Percentiles rank a stretch among this genome's conserved stretches.
phyloP scores from a whole-genome alignment of 1,284 basidiomycete species.

The Volvariella surrecta region DNA sequence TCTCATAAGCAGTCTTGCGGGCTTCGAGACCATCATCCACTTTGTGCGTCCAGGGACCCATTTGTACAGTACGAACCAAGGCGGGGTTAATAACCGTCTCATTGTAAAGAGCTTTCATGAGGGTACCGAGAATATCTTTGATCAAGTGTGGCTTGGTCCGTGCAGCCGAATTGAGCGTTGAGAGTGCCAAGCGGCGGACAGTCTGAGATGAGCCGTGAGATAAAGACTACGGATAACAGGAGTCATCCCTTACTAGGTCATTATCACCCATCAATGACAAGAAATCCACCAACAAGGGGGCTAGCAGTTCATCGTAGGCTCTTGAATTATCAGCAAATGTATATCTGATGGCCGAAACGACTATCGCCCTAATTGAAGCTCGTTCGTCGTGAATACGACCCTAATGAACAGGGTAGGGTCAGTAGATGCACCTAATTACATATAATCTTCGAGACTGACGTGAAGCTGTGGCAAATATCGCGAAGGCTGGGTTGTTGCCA shows the following conservation, averaged over 20 bases:
- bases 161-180: constrained; percentile 88
- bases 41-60: constrained; percentile 98
- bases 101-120: constrained; percentile 81
- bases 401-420: constrained; percentile 22
- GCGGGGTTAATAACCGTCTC: constrained; percentile 79
- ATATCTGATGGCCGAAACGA: constrained; percentile 91
- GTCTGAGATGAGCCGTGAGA: constrained; percentile 37
- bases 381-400: constrained; percentile 62
- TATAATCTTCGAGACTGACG: constrained; percentile 30
- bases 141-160: constrained; percentile 92
- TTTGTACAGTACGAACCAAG: constrained; percentile 87
- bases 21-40: constrained; percentile 91
- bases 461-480: constrained; percentile 91
- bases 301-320: constrained; percentile 83
- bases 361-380: constrained; percentile 76
- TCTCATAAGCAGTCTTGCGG: constrained; percentile 96
- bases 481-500: constrained; percentile 85
- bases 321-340: constrained; percentile 86
- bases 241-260: constrained; percentile 58
- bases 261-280: constrained; percentile 79
- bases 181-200: constrained; percentile 81
- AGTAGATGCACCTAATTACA: constrained; percentile 3
- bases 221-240: neutral
- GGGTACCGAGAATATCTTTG: constrained; percentile 67
- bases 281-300: constrained; percentile 84